Evolutionary conservation across 306 rosid species (phyloP), one percentile per base, ranked within the genome.

Genomic region (Pterocarpus santalinus): DNA sequence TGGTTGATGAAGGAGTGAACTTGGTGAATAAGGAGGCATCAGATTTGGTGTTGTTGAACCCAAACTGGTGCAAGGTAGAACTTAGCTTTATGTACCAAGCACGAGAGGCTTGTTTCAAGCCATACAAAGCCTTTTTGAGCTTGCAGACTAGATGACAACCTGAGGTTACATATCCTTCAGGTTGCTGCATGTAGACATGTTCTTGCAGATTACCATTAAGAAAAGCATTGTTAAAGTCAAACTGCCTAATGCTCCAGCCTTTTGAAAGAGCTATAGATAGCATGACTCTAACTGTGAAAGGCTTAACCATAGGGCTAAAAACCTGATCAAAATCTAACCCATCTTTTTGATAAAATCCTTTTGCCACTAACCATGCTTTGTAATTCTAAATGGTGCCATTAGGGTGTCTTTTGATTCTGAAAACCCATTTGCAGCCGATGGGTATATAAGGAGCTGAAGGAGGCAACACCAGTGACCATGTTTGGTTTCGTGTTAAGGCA

Each of bases 391-490:
- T 15, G 12, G 30, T 10, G 2, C 58, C 68, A 51, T 52, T 32
- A 5, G 15, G 14, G 6, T 53, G 38, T 0, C 14, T 5, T 14
- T 78, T 78, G 12, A 16, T 1, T 1, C 4, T 1, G 13, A 7
- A 78, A 2, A 66, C 67, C 75, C 56, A 78, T 2, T 78, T 53
- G 8, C 44, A 66, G 3, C 75, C 57, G 0, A 55, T 17, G 1
- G 28, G 28, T 22, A 0, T 22, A 22, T 22, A 22, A 1, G 28
- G 28, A 22, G 28, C 28, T 22, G 28, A 22, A 22, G 28, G 28
- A 22, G 28, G 28, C 28, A 1, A 1, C 28, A 22, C 28, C 1
- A 22, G 28, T 22, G 28, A 22, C 56, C 56, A 51, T 2, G 56
- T 51, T 1, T 12, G 2, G 2, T 51, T 51, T 2, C 4, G 1